phyloP scores from a whole-genome alignment of 2,329 filamentous ascomycete genomes.

The Botrytis hyacinthi region DNA sequence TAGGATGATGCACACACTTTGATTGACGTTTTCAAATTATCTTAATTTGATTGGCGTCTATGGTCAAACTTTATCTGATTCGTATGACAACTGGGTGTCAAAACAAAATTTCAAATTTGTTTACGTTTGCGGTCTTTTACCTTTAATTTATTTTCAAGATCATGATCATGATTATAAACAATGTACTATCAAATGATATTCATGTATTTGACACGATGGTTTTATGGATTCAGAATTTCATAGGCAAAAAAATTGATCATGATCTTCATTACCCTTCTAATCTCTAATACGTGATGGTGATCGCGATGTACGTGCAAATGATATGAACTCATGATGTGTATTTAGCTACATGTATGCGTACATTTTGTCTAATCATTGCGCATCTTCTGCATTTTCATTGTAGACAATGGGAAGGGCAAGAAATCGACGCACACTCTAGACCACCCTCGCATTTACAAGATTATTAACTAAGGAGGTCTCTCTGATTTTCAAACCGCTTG shows the following conservation, averaged over 20 bases:
- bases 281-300: no score
- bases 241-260: not conserved
- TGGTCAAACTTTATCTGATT: conserved; percentile 11
- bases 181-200: conserved; percentile 8
- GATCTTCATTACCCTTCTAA: not conserved
- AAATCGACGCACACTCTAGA: not conserved
- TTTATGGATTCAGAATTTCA: not conserved
- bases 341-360: not conserved
- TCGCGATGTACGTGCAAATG: not conserved
- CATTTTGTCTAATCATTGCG: not conserved
- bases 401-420: not conserved
- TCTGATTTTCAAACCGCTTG: not conserved
- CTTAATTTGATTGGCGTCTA: conserved; percentile 15
- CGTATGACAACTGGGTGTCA: not conserved
- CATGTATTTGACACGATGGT: not conserved
- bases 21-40: conserved; percentile 3
- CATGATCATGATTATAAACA: not conserved
- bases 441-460: not conserved
- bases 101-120: not conserved
- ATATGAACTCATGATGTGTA: not conserved
- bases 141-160: conserved; percentile 9
- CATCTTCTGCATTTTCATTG: not conserved
- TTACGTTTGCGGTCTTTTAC: not conserved
- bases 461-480: not conserved
- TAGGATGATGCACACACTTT: conserved; percentile 16